Evolutionary conservation across 768 basidiomycete genomes (phyloP).

Genomic region (Boletus pseudo-olivaceus): DNA sequence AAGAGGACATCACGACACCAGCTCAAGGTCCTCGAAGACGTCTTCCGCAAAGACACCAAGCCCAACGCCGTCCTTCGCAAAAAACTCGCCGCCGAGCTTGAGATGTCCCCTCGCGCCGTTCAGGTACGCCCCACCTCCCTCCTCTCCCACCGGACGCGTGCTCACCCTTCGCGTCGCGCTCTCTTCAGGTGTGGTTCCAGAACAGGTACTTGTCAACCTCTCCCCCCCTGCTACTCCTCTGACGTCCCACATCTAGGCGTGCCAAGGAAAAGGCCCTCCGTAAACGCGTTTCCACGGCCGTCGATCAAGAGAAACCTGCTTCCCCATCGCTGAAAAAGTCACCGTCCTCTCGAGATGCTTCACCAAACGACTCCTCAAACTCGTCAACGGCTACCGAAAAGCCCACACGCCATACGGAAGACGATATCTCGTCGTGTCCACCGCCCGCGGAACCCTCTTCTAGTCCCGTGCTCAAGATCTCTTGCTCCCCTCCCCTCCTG

Average conservation of each 20-base stretch:
- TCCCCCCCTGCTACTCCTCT: constrained; percentile 7
- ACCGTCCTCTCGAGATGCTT: constrained; percentile 17
- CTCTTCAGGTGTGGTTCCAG: constrained; percentile 82
- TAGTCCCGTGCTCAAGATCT: constrained; percentile 22
- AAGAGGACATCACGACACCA: constrained; percentile 87
- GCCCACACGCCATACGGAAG: constrained; percentile 29
- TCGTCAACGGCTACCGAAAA: constrained; percentile 40
- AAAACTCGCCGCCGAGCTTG: constrained; percentile 74
- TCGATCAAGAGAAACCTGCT: constrained; percentile 18
- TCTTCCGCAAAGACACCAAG: constrained; percentile 88
- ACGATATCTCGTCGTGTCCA: constrained; percentile 4
- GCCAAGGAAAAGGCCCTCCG: constrained; percentile 79
- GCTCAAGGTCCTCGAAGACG: constrained; percentile 82
- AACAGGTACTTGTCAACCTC: constrained; percentile 53
- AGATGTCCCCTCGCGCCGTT: constrained; percentile 92
- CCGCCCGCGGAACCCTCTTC: constrained; percentile 2
- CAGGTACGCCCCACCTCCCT: constrained; percentile 58
- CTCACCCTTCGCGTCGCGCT: constrained; percentile 19
- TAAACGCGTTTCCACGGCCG: constrained; percentile 39
- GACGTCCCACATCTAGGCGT: constrained; percentile 44
- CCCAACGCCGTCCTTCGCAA: constrained; percentile 81
- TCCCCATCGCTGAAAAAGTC: constrained; percentile 11
- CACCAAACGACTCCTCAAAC: constrained; percentile 30
- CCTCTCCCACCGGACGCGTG: constrained; percentile 10
- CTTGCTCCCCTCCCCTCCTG: constrained; percentile 19